Conservation (phyloP, 1,284 basidiomycete genomes). For the Boletus mariae region DNA sequence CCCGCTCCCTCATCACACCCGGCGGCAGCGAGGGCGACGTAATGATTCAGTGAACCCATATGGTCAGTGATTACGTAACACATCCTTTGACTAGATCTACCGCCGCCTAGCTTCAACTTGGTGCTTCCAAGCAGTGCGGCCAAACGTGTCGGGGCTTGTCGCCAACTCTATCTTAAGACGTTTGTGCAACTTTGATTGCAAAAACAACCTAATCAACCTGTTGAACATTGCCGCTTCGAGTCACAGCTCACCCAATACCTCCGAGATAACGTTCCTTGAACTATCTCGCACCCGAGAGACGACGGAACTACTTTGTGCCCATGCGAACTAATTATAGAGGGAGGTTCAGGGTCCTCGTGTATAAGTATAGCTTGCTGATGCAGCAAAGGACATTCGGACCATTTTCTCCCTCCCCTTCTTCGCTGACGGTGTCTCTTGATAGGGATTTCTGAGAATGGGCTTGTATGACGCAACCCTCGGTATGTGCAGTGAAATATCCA, state of each 20-base stretch:
- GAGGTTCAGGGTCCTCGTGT: neutral
- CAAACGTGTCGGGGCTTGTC: too few relatives aligned
- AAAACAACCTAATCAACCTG: neutral
- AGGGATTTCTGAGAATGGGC: constrained; percentile 8
- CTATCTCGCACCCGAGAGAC: neutral
- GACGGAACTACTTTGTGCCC: neutral
- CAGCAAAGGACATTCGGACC: neutral
- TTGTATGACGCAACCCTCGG: constrained; percentile 18
- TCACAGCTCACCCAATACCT: neutral
- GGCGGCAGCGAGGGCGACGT: too few relatives aligned
- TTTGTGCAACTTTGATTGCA: too few relatives aligned
- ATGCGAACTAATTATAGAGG: neutral
- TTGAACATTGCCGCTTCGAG: neutral
- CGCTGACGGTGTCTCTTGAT: neutral
- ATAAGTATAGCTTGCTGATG: neutral
- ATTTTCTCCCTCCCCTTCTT: neutral
- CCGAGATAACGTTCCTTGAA: neutral
- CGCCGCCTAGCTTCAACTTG: too few relatives aligned
- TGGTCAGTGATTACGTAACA: too few relatives aligned
- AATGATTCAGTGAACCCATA: too few relatives aligned
- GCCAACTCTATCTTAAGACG: too few relatives aligned
- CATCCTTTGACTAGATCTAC: too few relatives aligned
- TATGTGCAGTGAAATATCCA: neutral
- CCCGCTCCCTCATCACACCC: too few relatives aligned
- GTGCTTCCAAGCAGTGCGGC: too few relatives aligned